Evolutionary conservation across 148 eudicot genomes (phyloP).

Genomic region (Heliamphora exappendiculata): DNA sequence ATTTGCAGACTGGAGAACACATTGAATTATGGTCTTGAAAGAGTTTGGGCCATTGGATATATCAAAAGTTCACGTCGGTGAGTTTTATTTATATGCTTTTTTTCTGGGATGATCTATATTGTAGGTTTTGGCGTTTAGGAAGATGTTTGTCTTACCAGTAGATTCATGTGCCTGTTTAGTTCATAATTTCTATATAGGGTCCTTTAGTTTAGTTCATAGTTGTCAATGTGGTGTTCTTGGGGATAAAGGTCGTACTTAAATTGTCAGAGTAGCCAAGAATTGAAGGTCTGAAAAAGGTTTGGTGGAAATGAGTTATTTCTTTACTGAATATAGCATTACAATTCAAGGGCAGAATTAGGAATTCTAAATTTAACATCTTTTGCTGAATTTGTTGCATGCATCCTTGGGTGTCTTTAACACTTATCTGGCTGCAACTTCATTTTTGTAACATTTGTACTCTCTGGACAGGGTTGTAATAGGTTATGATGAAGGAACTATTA

Average conservation of each 20-base stretch:
- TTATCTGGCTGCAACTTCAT: neutral
- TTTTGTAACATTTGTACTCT: slow-evolving; percentile 4
- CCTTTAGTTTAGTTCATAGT: too few species aligned
- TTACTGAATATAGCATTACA: neutral
- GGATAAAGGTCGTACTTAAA: neutral
- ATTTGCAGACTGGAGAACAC: slow-evolving; percentile 85
- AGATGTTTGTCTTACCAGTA: neutral
- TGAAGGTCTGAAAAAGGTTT: neutral
- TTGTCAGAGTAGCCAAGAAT: neutral
- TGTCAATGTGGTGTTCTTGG: too few species aligned
- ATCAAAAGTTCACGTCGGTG: slow-evolving; percentile 83
- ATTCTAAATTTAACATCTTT: neutral
- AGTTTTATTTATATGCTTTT: slow-evolving; percentile 5
- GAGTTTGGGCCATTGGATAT: slow-evolving; percentile 91
- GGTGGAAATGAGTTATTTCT: neutral
- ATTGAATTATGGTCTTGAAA: slow-evolving; percentile 78
- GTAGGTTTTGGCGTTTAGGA: neutral
- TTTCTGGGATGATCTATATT: neutral
- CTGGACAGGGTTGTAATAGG: slow-evolving; percentile 70
- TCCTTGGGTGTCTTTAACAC: slow-evolving; percentile 6
- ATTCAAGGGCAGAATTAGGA: neutral
- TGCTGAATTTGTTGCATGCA: slow-evolving; percentile 1
- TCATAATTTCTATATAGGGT: neutral
- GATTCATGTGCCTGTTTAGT: neutral
- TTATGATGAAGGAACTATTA: slow-evolving; percentile 85